phyloP scores from a whole-genome alignment of 371 early-diverging fungal species.

The Agmasoma carcini region DNA sequence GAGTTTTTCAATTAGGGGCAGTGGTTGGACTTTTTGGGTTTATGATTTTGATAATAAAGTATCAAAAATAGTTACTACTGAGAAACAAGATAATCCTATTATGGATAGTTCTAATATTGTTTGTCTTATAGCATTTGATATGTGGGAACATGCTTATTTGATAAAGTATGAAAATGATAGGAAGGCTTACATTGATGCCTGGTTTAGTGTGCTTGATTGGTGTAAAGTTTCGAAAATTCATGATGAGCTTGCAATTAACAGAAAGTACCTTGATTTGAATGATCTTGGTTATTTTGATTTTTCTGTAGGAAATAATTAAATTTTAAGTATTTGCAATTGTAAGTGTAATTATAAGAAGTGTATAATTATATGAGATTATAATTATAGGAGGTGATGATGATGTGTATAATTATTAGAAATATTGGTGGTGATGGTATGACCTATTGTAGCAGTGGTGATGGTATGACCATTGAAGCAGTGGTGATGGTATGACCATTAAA shows the following conservation, averaged over 20 bases:
- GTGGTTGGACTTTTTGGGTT: slow-evolving; percentile 91
- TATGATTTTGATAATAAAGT: slow-evolving; percentile 63
- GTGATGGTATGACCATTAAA: no score
- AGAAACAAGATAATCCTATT: slow-evolving; percentile 77
- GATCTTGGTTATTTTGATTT: slow-evolving; percentile 47
- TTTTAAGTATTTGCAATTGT: neutral
- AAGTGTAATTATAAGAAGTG: no score
- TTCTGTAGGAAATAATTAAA: neutral
- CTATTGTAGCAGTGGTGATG: no score
- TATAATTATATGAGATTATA: no score
- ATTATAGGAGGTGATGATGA: no score
- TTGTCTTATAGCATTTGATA: slow-evolving; percentile 79
- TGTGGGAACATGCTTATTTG: slow-evolving; percentile 95
- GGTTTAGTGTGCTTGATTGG: slow-evolving; percentile 93
- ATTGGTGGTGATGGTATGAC: no score
- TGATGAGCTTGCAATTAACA: slow-evolving; percentile 17
- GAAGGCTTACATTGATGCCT: slow-evolving; percentile 74
- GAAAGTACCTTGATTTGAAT: slow-evolving; percentile 54
- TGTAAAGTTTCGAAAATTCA: slow-evolving; percentile 57
- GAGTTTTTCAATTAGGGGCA: slow-evolving; percentile 75
- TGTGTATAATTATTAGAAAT: no score
- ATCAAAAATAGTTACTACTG: slow-evolving; percentile 68
- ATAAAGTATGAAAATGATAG: slow-evolving; percentile 86
- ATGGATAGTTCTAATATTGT: slow-evolving; percentile 56
- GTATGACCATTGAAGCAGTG: no score